A percentile compares a stretch with the other conserved stretches of the same genome.
phyloP scores from a whole-genome alignment of 2,329 filamentous ascomycete genomes.

The Paecilomyces sp. region DNA sequence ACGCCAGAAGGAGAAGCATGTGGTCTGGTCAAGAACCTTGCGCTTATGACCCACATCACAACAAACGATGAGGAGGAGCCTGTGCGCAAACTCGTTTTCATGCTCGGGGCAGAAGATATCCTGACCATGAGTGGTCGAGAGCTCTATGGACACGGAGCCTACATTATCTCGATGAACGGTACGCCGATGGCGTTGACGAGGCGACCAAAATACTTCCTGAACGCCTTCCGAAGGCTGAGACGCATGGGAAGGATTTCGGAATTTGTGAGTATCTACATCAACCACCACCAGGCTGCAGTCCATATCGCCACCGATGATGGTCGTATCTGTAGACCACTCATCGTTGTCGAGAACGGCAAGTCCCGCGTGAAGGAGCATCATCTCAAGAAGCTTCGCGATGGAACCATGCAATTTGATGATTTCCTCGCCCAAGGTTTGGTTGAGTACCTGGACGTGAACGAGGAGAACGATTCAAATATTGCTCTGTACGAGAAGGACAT shows the following conservation, averaged over 20 bases:
- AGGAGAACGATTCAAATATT: slow-evolving; percentile 94
- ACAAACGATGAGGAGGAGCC: slow-evolving; percentile 92
- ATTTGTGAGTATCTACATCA: slow-evolving; percentile 94
- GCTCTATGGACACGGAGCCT: slow-evolving; percentile 75
- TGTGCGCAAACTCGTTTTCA: slow-evolving; percentile 77
- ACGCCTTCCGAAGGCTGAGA: slow-evolving; percentile 76
- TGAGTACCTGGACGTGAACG: slow-evolving; percentile 96
- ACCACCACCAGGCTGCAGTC: slow-evolving; percentile 82
- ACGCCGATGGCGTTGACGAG: slow-evolving; percentile 84
- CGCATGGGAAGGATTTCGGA: slow-evolving; percentile 88
- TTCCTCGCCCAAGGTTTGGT: slow-evolving; percentile 85
- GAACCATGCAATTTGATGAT: slow-evolving; percentile 85
- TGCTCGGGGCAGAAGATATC: slow-evolving; percentile 77
- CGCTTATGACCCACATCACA: slow-evolving; percentile 98
- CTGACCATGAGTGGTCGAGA: slow-evolving; percentile 75
- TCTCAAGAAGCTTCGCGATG: slow-evolving; percentile 72
- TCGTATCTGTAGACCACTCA: slow-evolving; percentile 89
- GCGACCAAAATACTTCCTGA: slow-evolving; percentile 78
- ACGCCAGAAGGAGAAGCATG: slow-evolving; percentile 98
- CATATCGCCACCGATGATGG: slow-evolving; percentile 97
- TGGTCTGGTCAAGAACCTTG: slow-evolving; percentile 94
- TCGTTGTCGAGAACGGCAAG: slow-evolving; percentile 83
- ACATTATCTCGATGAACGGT: slow-evolving; percentile 91
- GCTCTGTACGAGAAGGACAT: slow-evolving; percentile 84
- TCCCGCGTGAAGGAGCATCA: slow-evolving; percentile 74